A percentile compares a stretch with the other conserved stretches of the same genome.
These are phyloP conservation scores for Ichthyophthirius multifiliis DNA, from an alignment of 169 alveolate species.

Conservation along the genomic window DNA sequence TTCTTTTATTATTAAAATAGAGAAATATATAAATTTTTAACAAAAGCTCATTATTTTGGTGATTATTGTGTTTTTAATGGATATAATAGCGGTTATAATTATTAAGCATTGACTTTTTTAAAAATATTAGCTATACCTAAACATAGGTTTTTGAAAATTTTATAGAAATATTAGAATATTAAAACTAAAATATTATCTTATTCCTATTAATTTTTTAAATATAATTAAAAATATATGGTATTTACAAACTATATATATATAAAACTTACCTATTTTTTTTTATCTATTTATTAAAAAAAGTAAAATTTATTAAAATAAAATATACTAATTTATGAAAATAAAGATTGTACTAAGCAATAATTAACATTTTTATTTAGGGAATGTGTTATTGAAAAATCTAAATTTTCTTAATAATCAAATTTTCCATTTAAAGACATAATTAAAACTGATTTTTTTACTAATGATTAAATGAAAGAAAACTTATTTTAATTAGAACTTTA, in stretches of 20 bases:
- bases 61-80: background rate
- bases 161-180: background rate
- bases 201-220: background rate
- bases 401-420: background rate
- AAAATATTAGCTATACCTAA: slow-evolving; percentile 4
- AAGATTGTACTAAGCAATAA: too few relatives aligned
- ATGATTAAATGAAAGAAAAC: background rate
- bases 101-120: background rate
- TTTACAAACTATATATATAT: background rate
- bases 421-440: background rate
- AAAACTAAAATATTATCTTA: background rate
- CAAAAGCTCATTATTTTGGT: background rate
- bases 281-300: background rate
- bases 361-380: background rate
- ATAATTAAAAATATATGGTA: background rate
- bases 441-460: background rate
- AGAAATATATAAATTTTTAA: background rate
- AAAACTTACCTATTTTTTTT: background rate
- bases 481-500: background rate
- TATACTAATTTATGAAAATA: background rate
- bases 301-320: background rate
- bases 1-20: background rate
- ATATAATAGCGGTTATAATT: background rate
- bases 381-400: background rate
- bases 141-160: background rate